phyloP scores from a whole-genome alignment of 352 stramenopile genomes.

The Phytopythium cucurbitacearum region DNA sequence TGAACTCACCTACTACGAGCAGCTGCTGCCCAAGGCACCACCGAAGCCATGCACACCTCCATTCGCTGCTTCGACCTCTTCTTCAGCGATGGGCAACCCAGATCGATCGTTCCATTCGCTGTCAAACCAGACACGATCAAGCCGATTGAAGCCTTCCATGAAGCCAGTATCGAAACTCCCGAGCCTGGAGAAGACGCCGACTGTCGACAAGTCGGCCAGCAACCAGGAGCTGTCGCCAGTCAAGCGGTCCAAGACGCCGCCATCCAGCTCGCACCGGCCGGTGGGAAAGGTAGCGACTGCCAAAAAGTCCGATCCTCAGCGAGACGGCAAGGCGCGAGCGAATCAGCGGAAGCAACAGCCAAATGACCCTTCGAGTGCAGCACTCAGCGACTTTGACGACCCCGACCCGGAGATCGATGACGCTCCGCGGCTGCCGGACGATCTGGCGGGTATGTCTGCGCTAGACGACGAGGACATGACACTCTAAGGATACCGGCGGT shows the following conservation, averaged over 20 bases:
- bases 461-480: slow-evolving; percentile 13
- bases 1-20: slow-evolving; percentile 54
- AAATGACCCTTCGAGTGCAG: background rate
- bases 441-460: slow-evolving; percentile 21
- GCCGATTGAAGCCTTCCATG: background rate
- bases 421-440: slow-evolving; percentile 39
- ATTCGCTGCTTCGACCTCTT: background rate
- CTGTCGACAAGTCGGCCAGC: slow-evolving; percentile 1
- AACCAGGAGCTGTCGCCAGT: slow-evolving; percentile 27
- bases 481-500: background rate
- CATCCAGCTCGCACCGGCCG: no score
- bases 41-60: slow-evolving; percentile 1
- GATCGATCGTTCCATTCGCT: background rate
- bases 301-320: background rate
- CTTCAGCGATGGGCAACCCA: no score
- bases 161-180: slow-evolving; percentile 4
- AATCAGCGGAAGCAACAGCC: slow-evolving; percentile 5
- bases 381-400: slow-evolving; percentile 59
- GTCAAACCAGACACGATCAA: background rate
- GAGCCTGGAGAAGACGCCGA: background rate
- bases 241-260: slow-evolving; percentile 1
- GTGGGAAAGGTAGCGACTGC: background rate
- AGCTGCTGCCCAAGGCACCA: slow-evolving; percentile 30
- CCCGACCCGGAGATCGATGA: slow-evolving; percentile 52
- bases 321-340: background rate